These are phyloP conservation scores for Calendula officinalis DNA, from an alignment of 129 eudicot genomes.

Conservation along the genomic window DNA sequence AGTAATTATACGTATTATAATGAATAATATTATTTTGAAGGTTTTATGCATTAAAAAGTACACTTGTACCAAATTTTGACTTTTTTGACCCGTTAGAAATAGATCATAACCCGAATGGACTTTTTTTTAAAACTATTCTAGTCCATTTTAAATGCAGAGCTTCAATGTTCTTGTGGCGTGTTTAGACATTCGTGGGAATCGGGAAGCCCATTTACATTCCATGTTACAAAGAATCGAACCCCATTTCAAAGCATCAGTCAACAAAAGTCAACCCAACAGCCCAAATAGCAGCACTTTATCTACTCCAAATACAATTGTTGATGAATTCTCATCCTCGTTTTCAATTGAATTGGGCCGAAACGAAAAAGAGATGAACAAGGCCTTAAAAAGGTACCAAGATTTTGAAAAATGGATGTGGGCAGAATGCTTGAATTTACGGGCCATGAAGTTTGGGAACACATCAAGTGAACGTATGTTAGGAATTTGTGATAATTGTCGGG, in stretches of 20 bases:
- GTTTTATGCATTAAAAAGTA: no score
- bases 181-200: conserved; percentile 75
- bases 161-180: conserved; percentile 64
- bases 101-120: no score
- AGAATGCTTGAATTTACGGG: conserved; percentile 58
- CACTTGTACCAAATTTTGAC: no score
- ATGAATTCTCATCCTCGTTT: conserved; percentile 51
- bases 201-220: conserved; percentile 79
- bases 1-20: no score
- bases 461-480: conserved; percentile 42
- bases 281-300: conserved; percentile 35
- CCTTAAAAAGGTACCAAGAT: conserved; percentile 44
- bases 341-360: conserved; percentile 40
- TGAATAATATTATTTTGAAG: no score
- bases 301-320: conserved; percentile 23
- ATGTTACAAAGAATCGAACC: conserved; percentile 69
- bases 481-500: conserved; percentile 59
- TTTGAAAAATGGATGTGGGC: conserved; percentile 89
- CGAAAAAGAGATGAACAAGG: conserved; percentile 39
- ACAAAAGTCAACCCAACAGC: conserved; percentile 31
- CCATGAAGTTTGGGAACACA: conserved; percentile 54
- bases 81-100: no score
- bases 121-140: neutral
- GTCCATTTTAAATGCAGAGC: conserved; percentile 43
- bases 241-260: conserved; percentile 50